Conservation (phyloP, 2,329 filamentous ascomycete species). For the Microcyclospora tardicrescens region DNA sequence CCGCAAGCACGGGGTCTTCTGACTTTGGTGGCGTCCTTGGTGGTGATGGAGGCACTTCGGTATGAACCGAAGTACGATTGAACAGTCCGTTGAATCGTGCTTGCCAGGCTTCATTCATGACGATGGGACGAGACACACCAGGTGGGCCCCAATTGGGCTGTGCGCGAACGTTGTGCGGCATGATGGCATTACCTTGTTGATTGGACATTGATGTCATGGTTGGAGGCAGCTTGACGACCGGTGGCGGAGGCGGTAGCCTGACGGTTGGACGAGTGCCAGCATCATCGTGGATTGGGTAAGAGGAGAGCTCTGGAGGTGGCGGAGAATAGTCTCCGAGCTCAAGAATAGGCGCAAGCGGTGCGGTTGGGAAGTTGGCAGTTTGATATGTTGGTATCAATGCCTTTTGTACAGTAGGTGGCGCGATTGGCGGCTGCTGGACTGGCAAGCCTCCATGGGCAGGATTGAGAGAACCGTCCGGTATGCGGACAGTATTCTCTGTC, state of each 20-base stretch:
- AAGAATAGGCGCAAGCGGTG: conserved; percentile 11
- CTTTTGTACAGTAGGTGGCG: conserved; percentile 11
- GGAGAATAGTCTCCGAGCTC: conserved; percentile 26
- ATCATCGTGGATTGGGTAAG: conserved; percentile 60
- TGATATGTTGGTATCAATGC: conserved; percentile 9
- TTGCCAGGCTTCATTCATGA: conserved; percentile 54
- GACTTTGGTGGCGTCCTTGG: conserved; percentile 28
- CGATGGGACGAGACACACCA: conserved; percentile 28
- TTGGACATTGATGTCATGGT: conserved; percentile 26
- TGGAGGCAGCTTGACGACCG: conserved; percentile 71
- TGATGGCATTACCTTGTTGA: conserved; percentile 21
- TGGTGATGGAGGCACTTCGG: conserved; percentile 24
- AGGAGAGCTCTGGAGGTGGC: conserved; percentile 59
- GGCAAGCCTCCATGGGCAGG: conserved; percentile 16
- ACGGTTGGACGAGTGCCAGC: conserved; percentile 54
- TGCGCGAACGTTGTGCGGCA: conserved; percentile 21
- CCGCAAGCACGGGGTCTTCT: conserved; percentile 32
- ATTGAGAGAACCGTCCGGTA: conserved; percentile 20
- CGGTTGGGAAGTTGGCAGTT: conserved; percentile 4
- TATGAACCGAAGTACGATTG: conserved; percentile 44
- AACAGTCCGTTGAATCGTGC: conserved; percentile 68
- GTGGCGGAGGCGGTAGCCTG: conserved; percentile 54
- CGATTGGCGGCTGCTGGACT: conserved; percentile 16
- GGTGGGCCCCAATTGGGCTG: conserved; percentile 28
- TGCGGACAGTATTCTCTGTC: conserved; percentile 20